phyloP scores from a whole-genome alignment of 2,329 filamentous ascomycete genomes.

The Fusarium phyllophilum region DNA sequence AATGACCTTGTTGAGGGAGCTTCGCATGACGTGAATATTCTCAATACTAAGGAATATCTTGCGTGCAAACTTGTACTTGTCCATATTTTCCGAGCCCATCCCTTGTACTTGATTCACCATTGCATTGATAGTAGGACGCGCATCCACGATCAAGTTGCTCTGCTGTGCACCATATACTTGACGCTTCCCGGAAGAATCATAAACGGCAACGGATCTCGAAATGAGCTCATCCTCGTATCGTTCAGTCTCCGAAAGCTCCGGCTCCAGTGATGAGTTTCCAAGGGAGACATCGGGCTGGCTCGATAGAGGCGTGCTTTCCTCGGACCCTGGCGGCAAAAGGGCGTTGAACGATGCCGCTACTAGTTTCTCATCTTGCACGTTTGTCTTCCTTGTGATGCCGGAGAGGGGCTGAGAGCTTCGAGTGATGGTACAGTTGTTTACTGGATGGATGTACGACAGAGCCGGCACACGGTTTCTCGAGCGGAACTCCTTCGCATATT shows the following conservation, averaged over 20 bases:
- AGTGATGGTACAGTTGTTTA: conserved; percentile 97
- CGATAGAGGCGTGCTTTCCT: conserved; percentile 48
- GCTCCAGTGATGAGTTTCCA: conserved; percentile 49
- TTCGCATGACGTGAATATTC: conserved; percentile 98
- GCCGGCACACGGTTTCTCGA: conserved; percentile 89
- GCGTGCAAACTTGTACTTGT: conserved; percentile 90
- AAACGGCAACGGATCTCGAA: conserved; percentile 50
- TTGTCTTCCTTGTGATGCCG: conserved; percentile 86
- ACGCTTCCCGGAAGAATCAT: conserved; percentile 69
- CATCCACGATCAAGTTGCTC: conserved; percentile 94
- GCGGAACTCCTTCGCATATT: conserved; percentile 90
- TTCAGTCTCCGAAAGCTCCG: conserved; percentile 70
- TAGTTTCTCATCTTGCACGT: conserved; percentile 94
- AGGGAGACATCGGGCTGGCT: conserved; percentile 63
- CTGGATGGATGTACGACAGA: conserved; percentile 91
- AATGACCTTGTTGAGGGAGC: conserved; percentile 86
- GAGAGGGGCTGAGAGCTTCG: conserved; percentile 92
- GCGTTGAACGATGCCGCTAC: conserved; percentile 86
- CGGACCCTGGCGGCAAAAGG: conserved; percentile 47
- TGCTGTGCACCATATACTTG: conserved; percentile 91
- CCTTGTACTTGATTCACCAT: conserved; percentile 94
- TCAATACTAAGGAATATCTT: conserved; percentile 96
- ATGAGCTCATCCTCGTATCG: conserved; percentile 76
- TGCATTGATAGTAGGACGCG: conserved; percentile 92
- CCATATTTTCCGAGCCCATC: conserved; percentile 96